These are phyloP conservation scores for Graphium sp. DNA, from an alignment of 2,329 filamentous ascomycete species.

Conservation along the genomic window DNA sequence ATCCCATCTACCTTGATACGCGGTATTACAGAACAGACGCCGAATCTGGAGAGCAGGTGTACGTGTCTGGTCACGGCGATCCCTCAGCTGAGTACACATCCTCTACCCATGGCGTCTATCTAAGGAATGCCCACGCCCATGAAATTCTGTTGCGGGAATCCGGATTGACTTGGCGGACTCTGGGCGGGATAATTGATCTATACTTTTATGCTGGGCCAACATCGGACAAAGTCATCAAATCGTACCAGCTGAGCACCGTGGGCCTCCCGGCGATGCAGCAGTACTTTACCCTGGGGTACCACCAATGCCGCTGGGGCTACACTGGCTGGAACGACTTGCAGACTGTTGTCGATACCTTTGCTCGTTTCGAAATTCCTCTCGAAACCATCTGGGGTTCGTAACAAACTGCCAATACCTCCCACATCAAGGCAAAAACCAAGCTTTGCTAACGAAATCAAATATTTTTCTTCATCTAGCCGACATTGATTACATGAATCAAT, in stretches of 20 bases:
- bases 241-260: slow-evolving; percentile 50
- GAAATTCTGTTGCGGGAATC: slow-evolving; percentile 49
- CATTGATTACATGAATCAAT: slow-evolving; percentile 50
- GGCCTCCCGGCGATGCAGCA: slow-evolving; percentile 65
- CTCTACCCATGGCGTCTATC: slow-evolving; percentile 60
- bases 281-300: slow-evolving; percentile 68
- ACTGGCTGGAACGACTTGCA: slow-evolving; percentile 52
- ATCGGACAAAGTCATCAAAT: slow-evolving; percentile 48
- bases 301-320: slow-evolving; percentile 66
- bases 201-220: slow-evolving; percentile 65
- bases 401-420: too few species aligned
- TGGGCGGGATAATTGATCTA: slow-evolving; percentile 64
- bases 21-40: slow-evolving; percentile 47
- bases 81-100: slow-evolving; percentile 43
- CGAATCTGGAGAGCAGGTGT: slow-evolving; percentile 26
- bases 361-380: slow-evolving; percentile 45
- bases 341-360: slow-evolving; percentile 51
- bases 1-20: slow-evolving; percentile 68
- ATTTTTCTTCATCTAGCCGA: slow-evolving; percentile 29
- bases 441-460: too few species aligned
- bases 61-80: slow-evolving; percentile 23
- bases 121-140: slow-evolving; percentile 61
- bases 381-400: slow-evolving; percentile 50
- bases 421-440: too few species aligned
- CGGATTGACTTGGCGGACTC: slow-evolving; percentile 53